A percentile compares a stretch with the other conserved stretches of the same genome.
Evolutionary conservation across 1,284 basidiomycete species (phyloP).

Genomic region (Sanguinoderma infundibulare): DNA sequence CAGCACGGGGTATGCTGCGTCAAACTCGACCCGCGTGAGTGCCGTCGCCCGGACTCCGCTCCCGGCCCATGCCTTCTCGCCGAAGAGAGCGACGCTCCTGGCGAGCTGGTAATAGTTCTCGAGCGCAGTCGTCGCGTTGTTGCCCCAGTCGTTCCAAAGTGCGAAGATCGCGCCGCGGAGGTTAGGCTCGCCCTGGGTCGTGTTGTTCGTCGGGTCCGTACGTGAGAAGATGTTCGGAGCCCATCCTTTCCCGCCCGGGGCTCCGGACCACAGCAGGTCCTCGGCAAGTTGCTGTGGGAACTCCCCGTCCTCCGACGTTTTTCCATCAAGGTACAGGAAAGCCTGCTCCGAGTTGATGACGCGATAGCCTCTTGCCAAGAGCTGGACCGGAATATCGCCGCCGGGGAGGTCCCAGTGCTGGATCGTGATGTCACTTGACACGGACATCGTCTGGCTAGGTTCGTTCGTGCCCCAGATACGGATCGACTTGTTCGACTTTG

Average conservation of each 20-base stretch:
- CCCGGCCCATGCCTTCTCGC: conserved; percentile 34
- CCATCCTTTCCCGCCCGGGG: conserved; percentile 34
- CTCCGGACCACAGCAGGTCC: conserved; percentile 35
- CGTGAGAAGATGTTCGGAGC: conserved; percentile 36
- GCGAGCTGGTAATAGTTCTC: conserved; percentile 37
- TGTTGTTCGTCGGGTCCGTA: conserved; percentile 34
- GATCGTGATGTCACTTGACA: conserved; percentile 39
- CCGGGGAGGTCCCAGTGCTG: conserved; percentile 45
- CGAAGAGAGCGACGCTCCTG: conserved; percentile 32
- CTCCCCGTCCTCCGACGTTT: conserved; percentile 32
- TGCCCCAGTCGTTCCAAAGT: conserved; percentile 38
- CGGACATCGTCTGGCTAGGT: conserved; percentile 33
- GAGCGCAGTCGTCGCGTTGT: conserved; percentile 35
- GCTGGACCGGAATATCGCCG: conserved; percentile 34
- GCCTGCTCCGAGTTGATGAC: conserved; percentile 38
- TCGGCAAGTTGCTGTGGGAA: conserved; percentile 34
- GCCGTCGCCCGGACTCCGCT: conserved; percentile 29
- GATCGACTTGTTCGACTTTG: conserved; percentile 32
- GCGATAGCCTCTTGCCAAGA: conserved; percentile 35
- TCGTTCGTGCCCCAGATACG: conserved; percentile 41
- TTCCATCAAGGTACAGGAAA: conserved; percentile 41
- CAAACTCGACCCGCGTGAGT: conserved; percentile 32
- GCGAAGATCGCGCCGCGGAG: conserved; percentile 36
- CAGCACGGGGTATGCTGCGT: conserved; percentile 29
- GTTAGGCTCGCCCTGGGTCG: conserved; percentile 24